Evolutionary conservation across 176 grass and related monocot species (phyloP).

Genomic region (Musa acuminata): DNA sequence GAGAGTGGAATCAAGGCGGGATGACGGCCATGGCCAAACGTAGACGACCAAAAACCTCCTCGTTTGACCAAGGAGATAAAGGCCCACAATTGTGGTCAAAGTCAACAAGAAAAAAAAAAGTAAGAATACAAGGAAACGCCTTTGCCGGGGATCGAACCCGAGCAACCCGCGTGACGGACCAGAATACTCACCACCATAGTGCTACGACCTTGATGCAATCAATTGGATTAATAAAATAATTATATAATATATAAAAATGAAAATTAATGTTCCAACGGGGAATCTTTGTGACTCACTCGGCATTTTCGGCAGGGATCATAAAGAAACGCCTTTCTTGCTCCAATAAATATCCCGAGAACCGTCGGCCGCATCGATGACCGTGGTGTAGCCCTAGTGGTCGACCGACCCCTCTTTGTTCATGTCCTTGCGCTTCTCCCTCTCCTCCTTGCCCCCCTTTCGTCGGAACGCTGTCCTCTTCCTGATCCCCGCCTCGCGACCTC

Average conservation of each 20-base stretch:
- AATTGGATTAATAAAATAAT: too few relatives aligned
- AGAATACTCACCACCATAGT: conserved; percentile 88
- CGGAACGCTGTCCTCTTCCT: not conserved
- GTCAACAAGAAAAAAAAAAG: not conserved
- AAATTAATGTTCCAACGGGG: too few relatives aligned
- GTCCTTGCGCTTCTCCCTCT: not conserved
- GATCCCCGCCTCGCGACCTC: not conserved
- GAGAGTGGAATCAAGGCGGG: too few relatives aligned
- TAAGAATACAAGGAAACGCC: not conserved
- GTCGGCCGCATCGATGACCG: not conserved
- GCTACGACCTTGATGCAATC: conserved; percentile 37
- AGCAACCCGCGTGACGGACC: conserved; percentile 84
- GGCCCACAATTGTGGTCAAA: too few relatives aligned
- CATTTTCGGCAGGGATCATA: too few relatives aligned
- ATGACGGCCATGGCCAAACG: too few relatives aligned
- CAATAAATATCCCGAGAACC: not conserved
- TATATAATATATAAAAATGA: too few relatives aligned
- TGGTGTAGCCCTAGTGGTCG: not conserved
- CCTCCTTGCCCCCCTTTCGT: not conserved
- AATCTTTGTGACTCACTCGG: too few relatives aligned
- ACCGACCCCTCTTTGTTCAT: not conserved
- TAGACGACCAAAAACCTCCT: too few relatives aligned
- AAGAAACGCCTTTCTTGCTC: too few relatives aligned
- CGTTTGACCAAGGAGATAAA: too few relatives aligned
- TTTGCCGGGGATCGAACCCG: conserved; percentile 76